Conservation (phyloP, 257 asterid species). For the Solanum verrucosum region DNA sequence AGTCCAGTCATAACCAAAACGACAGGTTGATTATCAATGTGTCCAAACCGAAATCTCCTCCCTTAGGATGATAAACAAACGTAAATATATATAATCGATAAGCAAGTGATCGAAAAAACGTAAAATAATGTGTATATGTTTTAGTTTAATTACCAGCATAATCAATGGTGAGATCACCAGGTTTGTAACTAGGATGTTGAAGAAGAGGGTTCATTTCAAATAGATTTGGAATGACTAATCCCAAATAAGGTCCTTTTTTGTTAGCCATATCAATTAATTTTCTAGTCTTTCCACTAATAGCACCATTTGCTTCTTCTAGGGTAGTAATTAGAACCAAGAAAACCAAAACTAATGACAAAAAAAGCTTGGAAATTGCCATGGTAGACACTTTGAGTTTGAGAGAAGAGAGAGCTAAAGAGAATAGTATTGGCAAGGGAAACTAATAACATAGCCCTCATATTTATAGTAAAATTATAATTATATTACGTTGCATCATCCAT, state of each 20-base stretch:
- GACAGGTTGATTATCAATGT: constrained; percentile 19
- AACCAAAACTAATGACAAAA: background rate
- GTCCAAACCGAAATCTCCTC: constrained; percentile 42
- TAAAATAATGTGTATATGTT: too few relatives aligned
- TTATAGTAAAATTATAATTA: background rate
- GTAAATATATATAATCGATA: background rate
- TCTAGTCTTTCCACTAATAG: constrained; percentile 7
- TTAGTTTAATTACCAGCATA: constrained; percentile 20
- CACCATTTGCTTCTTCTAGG: constrained; percentile 10
- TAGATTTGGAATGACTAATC: constrained; percentile 42
- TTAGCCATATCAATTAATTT: constrained; percentile 25
- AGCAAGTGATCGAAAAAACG: background rate
- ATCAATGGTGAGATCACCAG: constrained; percentile 26
- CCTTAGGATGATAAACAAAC: constrained; percentile 10
- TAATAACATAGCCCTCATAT: background rate
- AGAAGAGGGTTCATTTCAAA: constrained; percentile 53
- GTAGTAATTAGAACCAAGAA: background rate
- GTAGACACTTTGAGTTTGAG: background rate
- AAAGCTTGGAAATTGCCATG: background rate
- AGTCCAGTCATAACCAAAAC: constrained; percentile 47
- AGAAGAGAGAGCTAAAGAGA: background rate
- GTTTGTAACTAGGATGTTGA: constrained; percentile 27
- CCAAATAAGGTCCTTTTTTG: constrained; percentile 38
- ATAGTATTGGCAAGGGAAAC: background rate
- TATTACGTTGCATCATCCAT: too few relatives aligned